Evolutionary conservation across 78 protist species (phyloP).

Genomic region (Polysphondylium violaceum): DNA sequence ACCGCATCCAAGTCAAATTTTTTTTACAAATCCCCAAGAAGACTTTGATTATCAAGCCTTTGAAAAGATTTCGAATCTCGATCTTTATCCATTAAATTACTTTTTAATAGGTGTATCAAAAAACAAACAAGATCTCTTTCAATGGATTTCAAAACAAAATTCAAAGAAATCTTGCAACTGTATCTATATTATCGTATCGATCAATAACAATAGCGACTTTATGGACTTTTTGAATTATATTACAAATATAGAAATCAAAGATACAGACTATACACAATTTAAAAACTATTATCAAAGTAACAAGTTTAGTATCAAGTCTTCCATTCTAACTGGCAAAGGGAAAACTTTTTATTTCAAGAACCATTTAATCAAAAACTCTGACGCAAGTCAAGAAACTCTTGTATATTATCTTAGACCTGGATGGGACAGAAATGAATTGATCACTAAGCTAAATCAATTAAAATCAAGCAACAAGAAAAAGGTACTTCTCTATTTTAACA

Average conservation of each 20-base stretch:
- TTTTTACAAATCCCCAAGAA: conserved; percentile 14
- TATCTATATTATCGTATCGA: conserved; percentile 2
- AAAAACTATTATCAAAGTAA: conserved; percentile 5
- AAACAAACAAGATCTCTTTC: conserved; percentile 25
- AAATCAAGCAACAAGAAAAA: too few relatives aligned
- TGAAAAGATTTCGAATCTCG: neutral
- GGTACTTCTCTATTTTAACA: too few relatives aligned
- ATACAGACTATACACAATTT: conserved; percentile 17
- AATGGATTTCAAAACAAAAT: conserved; percentile 46
- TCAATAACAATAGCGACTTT: conserved; percentile 12
- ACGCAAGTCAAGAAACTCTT: neutral
- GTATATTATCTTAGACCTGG: conserved; percentile 8
- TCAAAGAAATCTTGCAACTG: neutral
- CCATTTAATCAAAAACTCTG: conserved; percentile 6
- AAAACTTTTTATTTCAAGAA: conserved; percentile 13
- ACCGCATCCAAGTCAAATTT: conserved; percentile 60
- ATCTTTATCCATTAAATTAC: neutral
- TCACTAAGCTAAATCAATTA: too few relatives aligned
- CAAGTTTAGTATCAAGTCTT: conserved; percentile 6
- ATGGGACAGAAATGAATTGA: neutral
- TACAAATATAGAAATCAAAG: conserved; percentile 18
- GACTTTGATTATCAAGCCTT: conserved; percentile 24
- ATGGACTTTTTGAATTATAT: conserved; percentile 11
- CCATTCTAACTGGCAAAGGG: conserved; percentile 26
- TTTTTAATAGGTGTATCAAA: conserved; percentile 49